Conservation (phyloP, 495 filamentous ascomycete genomes). For the Halenospora varia region DNA sequence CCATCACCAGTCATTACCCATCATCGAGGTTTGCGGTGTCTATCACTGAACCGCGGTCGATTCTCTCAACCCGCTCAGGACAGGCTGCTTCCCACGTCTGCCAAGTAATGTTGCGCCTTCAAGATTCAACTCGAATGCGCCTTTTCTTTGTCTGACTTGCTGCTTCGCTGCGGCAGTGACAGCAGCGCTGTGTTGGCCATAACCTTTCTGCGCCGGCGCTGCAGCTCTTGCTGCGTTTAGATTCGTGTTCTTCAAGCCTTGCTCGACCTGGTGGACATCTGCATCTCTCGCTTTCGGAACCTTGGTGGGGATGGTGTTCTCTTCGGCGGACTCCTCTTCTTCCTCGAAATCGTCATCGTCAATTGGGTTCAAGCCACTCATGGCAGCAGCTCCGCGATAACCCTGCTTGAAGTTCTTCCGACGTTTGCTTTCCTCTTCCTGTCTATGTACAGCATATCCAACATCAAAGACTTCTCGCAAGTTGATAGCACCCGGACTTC, state of each 20-base stretch:
- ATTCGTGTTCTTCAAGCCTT: conserved; percentile 77
- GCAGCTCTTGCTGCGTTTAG: conserved; percentile 54
- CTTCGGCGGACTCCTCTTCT: conserved; percentile 45
- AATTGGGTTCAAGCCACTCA: conserved; percentile 66
- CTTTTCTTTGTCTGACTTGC: conserved; percentile 60
- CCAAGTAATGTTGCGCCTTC: conserved; percentile 87
- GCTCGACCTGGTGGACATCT: conserved; percentile 76
- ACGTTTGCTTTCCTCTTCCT: conserved; percentile 93
- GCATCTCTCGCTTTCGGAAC: conserved; percentile 60
- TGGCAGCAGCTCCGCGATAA: conserved; percentile 53
- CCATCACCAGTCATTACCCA: not conserved
- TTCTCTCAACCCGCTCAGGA: conserved; percentile 21
- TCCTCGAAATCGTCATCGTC: conserved; percentile 53
- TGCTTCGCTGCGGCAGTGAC: conserved; percentile 78
- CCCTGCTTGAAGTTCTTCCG: conserved; percentile 70
- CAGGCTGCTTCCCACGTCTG: conserved; percentile 57
- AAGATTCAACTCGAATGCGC: conserved; percentile 85
- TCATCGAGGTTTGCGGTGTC: not conserved
- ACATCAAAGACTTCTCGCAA: conserved; percentile 97
- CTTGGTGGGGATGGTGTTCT: conserved; percentile 54
- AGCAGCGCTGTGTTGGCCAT: conserved; percentile 74
- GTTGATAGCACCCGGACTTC: conserved; percentile 91
- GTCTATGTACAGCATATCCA: conserved; percentile 90
- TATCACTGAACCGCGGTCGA: conserved; percentile 10
- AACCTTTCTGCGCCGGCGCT: conserved; percentile 59